Conservation (phyloP, 2,329 filamentous ascomycete species). For the Metarhizium sp. region DNA sequence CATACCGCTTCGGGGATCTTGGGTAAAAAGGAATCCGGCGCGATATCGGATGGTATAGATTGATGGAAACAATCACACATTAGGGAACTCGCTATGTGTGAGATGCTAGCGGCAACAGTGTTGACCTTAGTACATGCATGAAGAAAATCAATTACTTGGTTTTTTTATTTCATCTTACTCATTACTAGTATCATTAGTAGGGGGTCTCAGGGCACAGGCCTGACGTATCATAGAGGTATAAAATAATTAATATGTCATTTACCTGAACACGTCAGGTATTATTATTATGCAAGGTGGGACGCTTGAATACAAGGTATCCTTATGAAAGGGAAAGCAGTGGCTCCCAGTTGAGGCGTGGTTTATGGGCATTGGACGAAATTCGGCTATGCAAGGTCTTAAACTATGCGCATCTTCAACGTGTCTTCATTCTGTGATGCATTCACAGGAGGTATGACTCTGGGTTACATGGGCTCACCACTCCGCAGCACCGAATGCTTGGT, state of each 20-base stretch:
- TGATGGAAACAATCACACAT: too few relatives aligned
- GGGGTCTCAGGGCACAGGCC: not conserved
- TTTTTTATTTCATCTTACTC: not conserved
- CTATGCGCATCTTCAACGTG: not conserved
- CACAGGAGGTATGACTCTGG: not conserved
- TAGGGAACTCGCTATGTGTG: too few relatives aligned
- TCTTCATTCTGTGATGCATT: not conserved
- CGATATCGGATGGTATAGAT: not conserved
- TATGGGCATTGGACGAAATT: not conserved
- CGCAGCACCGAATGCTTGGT: too few relatives aligned
- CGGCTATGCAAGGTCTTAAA: not conserved
- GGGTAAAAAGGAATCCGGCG: slow-evolving; percentile 4
- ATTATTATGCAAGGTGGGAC: not conserved
- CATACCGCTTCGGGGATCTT: slow-evolving; percentile 21
- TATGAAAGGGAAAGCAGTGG: not conserved
- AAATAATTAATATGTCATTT: not conserved
- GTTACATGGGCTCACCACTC: not conserved
- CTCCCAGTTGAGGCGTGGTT: not conserved
- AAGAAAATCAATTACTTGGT: not conserved
- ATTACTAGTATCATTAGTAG: too few relatives aligned
- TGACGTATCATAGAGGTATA: not conserved
- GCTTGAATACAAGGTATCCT: not conserved
- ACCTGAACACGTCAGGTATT: not conserved
- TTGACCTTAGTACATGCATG: not conserved
- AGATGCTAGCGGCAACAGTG: too few relatives aligned